phyloP scores from a whole-genome alignment of 2,329 filamentous ascomycete species.

The Talaromyces sp. region DNA sequence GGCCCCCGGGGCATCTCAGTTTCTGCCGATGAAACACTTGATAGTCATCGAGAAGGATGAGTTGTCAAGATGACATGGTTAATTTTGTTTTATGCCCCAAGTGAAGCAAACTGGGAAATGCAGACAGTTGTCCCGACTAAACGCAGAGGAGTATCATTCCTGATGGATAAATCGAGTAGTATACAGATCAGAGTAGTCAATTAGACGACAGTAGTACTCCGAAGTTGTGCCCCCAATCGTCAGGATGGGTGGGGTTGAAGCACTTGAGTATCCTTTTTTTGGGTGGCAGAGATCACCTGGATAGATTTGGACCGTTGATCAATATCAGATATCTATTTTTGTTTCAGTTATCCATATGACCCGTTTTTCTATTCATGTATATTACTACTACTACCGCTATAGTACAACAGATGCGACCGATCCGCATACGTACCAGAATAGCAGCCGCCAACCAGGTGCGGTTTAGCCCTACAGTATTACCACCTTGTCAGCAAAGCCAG shows the following conservation, averaged over 20 bases:
- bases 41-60: conserved; percentile 6
- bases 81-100: not conserved
- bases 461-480: not conserved
- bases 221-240: not conserved
- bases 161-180: not conserved
- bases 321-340: not conserved
- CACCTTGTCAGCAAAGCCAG: not conserved
- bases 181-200: not conserved
- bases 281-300: not conserved
- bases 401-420: not conserved
- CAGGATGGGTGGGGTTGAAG: not conserved
- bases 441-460: not conserved
- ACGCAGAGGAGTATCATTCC: not conserved
- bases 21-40: conserved; percentile 50
- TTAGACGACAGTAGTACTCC: no score
- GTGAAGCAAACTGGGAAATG: not conserved
- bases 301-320: not conserved
- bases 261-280: not conserved
- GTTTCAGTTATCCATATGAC: not conserved
- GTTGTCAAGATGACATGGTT: not conserved
- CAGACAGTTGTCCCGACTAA: not conserved
- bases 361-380: not conserved
- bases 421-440: not conserved
- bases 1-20: conserved; percentile 54
- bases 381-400: not conserved